phyloP scores from a whole-genome alignment of 345 rosid genomes.

The Clausena lansium region DNA sequence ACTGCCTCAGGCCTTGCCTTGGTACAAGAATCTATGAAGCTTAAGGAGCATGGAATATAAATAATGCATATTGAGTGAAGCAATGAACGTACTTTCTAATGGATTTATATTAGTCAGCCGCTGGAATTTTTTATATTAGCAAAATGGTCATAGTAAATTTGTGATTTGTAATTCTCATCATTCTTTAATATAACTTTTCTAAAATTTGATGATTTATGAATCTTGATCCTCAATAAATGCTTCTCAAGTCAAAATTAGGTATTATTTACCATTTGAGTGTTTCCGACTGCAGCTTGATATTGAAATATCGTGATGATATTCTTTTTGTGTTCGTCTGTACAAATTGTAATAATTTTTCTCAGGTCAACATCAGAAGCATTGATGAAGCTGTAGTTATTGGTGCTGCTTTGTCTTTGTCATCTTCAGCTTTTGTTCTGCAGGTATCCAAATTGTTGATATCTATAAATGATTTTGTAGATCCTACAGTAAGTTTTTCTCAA shows the following conservation, averaged over 20 bases:
- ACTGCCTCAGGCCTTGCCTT: too few species aligned
- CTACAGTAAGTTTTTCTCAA: neutral
- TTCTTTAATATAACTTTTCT: neutral
- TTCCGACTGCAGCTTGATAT: conserved; percentile 5
- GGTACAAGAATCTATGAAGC: too few species aligned
- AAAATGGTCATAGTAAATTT: neutral
- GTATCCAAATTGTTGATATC: conserved; percentile 37
- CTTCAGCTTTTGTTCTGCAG: conserved; percentile 98
- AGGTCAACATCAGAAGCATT: conserved; percentile 96
- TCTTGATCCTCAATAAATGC: neutral
- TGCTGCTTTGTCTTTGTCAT: conserved; percentile 94
- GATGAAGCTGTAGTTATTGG: conserved; percentile 98
- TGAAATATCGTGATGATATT: neutral
- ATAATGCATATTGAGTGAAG: neutral
- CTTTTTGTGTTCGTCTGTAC: neutral
- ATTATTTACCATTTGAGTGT: conserved; percentile 2
- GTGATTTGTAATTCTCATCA: neutral
- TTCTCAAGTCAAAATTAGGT: conserved; percentile 3
- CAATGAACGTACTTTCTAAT: neutral
- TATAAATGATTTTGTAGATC: neutral
- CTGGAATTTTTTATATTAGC: neutral
- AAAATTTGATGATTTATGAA: neutral
- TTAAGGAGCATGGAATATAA: too few species aligned
- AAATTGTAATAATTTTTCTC: conserved; percentile 1
- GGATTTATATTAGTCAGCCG: neutral